phyloP scores from a whole-genome alignment of 1,139 yeast species.

The Blastobotrys capitulatus region DNA sequence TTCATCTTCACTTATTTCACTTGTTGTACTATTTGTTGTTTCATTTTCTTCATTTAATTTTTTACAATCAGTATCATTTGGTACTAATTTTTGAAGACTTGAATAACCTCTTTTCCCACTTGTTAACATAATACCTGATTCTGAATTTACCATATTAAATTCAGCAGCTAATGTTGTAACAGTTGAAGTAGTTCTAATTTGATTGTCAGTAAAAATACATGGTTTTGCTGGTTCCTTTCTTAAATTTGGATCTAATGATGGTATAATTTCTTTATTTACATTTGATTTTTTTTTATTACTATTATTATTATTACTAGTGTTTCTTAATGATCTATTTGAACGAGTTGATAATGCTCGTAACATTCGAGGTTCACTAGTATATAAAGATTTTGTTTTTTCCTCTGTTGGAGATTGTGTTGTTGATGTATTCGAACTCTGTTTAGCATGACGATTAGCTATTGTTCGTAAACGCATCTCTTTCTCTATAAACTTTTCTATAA shows the following conservation, averaged over 20 bases:
- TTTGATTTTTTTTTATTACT: too few species aligned
- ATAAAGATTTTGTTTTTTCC: background rate
- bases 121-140: background rate
- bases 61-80: background rate
- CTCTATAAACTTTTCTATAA: background rate
- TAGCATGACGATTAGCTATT: conserved; percentile 2
- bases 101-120: background rate
- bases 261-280: background rate
- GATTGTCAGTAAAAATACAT: conserved; percentile 7
- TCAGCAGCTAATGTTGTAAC: background rate
- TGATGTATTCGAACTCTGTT: background rate
- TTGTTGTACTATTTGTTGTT: background rate
- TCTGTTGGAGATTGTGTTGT: background rate
- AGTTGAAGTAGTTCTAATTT: conserved; percentile 1
- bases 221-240: conserved; percentile 11
- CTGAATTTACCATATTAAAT: background rate
- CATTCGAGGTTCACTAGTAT: background rate
- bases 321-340: background rate
- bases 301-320: too few species aligned
- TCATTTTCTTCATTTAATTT: background rate
- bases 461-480: background rate
- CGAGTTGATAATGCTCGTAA: conserved; percentile 6
- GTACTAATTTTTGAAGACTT: background rate
- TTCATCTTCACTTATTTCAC: background rate
- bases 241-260: conserved; percentile 1